Evolutionary conservation across 495 filamentous ascomycete species (phyloP), one percentile per base, ranked within the genome.

Genomic region (Xylaria flabelliformis): DNA sequence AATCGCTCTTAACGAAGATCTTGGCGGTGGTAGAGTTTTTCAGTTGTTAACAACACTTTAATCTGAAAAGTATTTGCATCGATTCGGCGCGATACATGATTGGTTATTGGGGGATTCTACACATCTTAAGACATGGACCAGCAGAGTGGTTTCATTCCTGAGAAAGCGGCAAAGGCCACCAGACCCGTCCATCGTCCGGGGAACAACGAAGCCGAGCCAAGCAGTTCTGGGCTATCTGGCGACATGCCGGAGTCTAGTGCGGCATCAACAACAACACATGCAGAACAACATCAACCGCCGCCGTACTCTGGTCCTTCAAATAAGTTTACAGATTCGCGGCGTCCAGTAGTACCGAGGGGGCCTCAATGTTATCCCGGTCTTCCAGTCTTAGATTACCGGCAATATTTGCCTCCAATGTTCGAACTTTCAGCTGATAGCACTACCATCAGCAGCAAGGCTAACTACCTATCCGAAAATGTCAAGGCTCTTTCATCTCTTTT

Each of bases 401-500:
- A 85, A 39, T 89, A 88, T 78, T 77, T 73, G 8, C 86, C 86
- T 17, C 79, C 82, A 0, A 73, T 83, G 46, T 85, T 85, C 68
- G 82, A 81, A 26, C 77, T 87, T 5, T 86, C 86, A 4, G 55
- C 79, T 10, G 87, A 89, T 72, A 70, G 73, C n/a, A 85, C 79
- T 2, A 80, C 81, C 13, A 81, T 89, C 72, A 79, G 79, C 46
- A 82, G 83, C 42, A 77, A 84, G 41, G 78, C 80, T 0, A 77
- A 80, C 4, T 77, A 81, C 56, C 78, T 86, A 2, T 85, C 81
- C 1, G 75, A 80, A 59, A 83, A 83, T 61, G 74, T 81, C 26
- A 73, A 75, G 1, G 82, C 81, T 19, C 76, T 89, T 7, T 78
- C 81, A 8, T 72, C 81, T 7, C 78, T 88, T 3, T 72, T 89